These are phyloP conservation scores for Lachnellula occidentalis DNA, from an alignment of 2,329 filamentous ascomycete species.

Conservation along the genomic window DNA sequence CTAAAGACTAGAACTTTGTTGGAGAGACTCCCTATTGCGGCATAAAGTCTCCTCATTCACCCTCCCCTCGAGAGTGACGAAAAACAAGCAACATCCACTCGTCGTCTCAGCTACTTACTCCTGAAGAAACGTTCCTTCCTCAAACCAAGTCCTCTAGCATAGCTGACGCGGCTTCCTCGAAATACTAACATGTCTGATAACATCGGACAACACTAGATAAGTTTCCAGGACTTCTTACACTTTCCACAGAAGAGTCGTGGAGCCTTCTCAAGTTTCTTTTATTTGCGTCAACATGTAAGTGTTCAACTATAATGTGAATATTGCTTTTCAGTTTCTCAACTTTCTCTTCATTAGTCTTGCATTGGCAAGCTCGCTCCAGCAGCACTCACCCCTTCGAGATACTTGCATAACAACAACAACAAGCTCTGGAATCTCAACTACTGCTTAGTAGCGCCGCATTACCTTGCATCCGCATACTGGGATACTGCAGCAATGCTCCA, in stretches of 20 bases:
- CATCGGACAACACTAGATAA: background rate
- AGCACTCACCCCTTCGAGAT: background rate
- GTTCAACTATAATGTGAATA: background rate
- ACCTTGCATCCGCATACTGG: slow-evolving; percentile 43
- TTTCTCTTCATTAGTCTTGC: background rate
- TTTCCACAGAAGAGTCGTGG: background rate
- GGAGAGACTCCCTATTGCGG: too few species aligned
- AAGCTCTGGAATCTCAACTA: slow-evolving; percentile 37
- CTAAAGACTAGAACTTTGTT: too few species aligned
- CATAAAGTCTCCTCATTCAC: too few species aligned
- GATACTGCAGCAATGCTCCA: slow-evolving; percentile 45
- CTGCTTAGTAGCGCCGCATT: slow-evolving; percentile 42
- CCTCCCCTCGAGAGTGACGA: too few species aligned
- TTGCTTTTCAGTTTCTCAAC: background rate
- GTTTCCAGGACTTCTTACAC: background rate
- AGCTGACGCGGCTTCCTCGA: background rate
- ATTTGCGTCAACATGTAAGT: background rate
- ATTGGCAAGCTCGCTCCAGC: background rate
- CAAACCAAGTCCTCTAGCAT: too few species aligned
- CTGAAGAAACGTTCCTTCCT: too few species aligned
- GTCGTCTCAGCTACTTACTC: too few species aligned
- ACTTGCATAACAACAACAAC: background rate
- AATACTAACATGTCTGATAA: background rate
- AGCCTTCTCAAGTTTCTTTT: background rate
- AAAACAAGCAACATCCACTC: too few species aligned